These are phyloP conservation scores for Gynochthodes officinalis DNA, from an alignment of 257 asterid genomes.

Conservation along the genomic window DNA sequence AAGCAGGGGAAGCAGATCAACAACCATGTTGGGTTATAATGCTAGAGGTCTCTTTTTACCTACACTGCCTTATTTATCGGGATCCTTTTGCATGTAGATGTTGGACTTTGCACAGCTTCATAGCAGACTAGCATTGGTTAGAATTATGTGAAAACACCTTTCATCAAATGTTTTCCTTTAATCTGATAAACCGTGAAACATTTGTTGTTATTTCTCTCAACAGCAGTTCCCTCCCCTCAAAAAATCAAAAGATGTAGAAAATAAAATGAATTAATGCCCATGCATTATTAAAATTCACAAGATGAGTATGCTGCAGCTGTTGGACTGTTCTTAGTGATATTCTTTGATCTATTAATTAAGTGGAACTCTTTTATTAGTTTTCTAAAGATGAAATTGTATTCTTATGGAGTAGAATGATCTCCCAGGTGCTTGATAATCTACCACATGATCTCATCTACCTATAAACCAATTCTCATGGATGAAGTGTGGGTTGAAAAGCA, in stretches of 20 bases:
- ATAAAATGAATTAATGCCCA: not conserved
- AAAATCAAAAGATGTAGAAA: not conserved
- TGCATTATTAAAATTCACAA: not conserved
- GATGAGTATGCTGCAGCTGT: not conserved
- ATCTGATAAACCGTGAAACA: not conserved
- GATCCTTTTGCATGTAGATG: not conserved
- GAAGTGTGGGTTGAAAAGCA: slow-evolving; percentile 91
- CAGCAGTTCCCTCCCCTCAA: not conserved
- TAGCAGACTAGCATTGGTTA: not conserved
- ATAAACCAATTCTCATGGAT: slow-evolving; percentile 80
- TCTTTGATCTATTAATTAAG: slow-evolving; percentile 2
- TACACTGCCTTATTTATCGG: not conserved
- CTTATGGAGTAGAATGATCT: slow-evolving; percentile 10
- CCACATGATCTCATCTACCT: slow-evolving; percentile 92
- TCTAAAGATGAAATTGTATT: not conserved
- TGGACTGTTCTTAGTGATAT: not conserved
- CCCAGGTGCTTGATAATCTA: slow-evolving; percentile 96
- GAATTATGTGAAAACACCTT: not conserved
- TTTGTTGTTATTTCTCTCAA: not conserved
- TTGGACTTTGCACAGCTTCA: not conserved
- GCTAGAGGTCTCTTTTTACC: slow-evolving; percentile 65
- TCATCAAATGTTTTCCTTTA: not conserved
- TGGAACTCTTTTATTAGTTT: not conserved
- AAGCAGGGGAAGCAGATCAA: slow-evolving; percentile 61
- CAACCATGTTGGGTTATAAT: slow-evolving; percentile 99